A percentile compares a stretch with the other conserved stretches of the same genome.
phyloP scores from a whole-genome alignment of 2,329 filamentous ascomycete genomes.

The Diplodia sapinea region DNA sequence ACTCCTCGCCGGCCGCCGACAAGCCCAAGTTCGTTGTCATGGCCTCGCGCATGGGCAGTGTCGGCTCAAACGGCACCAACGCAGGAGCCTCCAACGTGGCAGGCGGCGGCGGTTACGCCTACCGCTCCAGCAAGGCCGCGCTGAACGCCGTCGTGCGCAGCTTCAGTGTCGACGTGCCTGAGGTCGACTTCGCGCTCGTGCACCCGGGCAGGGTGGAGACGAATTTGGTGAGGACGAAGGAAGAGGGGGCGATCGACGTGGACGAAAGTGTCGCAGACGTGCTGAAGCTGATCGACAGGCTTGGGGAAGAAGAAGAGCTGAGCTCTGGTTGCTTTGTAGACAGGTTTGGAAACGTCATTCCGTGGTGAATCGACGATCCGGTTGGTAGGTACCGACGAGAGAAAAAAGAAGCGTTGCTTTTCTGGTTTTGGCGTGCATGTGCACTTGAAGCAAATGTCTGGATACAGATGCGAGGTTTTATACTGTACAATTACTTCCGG shows the following conservation, averaged over 20 bases:
- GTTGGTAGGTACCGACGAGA: neutral
- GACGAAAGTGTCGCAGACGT: conserved; percentile 51
- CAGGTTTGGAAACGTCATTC: conserved; percentile 51
- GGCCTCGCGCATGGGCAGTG: conserved; percentile 54
- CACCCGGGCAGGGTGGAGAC: conserved; percentile 57
- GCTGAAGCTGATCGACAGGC: conserved; percentile 46
- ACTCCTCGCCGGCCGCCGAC: neutral
- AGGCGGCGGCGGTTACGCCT: conserved; percentile 53
- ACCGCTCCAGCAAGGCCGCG: conserved; percentile 55
- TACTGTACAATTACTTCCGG: too few relatives aligned
- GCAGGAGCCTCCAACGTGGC: neutral
- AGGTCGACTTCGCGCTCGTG: conserved; percentile 50
- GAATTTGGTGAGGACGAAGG: conserved; percentile 51
- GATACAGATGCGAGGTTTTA: too few relatives aligned
- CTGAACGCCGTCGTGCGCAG: conserved; percentile 54
- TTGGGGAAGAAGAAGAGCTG: conserved; percentile 33
- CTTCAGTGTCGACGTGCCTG: conserved; percentile 52
- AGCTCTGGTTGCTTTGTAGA: conserved; percentile 49
- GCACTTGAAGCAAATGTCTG: neutral
- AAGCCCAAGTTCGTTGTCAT: conserved; percentile 50
- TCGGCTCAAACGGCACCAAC: conserved; percentile 45
- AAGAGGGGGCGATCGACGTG: conserved; percentile 52
- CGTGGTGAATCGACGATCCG: conserved; percentile 43
- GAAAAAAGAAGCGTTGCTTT: neutral
- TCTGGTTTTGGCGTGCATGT: too few relatives aligned